A percentile compares a stretch with the other conserved stretches of the same genome.
Evolutionary conservation across 202 grass and related monocot genomes (phyloP).

Genomic region (Bolboschoenoplectus hybrid): DNA sequence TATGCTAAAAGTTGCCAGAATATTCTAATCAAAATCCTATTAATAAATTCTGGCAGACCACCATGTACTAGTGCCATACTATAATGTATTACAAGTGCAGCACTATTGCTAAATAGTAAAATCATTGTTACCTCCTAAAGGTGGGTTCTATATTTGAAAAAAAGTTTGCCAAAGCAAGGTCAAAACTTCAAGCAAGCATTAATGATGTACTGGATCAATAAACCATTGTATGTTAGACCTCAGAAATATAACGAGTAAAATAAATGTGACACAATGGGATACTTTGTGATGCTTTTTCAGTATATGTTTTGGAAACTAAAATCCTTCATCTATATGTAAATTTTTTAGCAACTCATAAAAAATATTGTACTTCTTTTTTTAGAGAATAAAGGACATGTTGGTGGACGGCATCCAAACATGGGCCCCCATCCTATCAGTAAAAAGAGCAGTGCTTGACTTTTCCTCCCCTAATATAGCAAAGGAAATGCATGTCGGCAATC

Average conservation of each 20-base stretch:
- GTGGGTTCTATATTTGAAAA: not conserved
- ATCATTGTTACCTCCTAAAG: not conserved
- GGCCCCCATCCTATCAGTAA: slow-evolving; percentile 78
- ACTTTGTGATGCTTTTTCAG: slow-evolving; percentile 10
- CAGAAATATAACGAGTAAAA: not conserved
- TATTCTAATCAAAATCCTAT: not conserved
- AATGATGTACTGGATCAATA: not conserved
- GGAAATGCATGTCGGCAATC: slow-evolving; percentile 97
- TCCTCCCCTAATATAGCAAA: slow-evolving; percentile 99
- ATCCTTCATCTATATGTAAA: slow-evolving; percentile 7
- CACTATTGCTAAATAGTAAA: not conserved
- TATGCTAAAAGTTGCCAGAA: not conserved
- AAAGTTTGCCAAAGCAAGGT: not conserved
- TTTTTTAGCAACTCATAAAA: slow-evolving; percentile 8
- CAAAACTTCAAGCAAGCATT: not conserved
- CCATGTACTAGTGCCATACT: not conserved
- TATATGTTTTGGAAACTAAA: not conserved
- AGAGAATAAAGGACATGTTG: slow-evolving; percentile 93
- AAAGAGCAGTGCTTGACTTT: slow-evolving; percentile 79
- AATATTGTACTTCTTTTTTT: slow-evolving; percentile 40
- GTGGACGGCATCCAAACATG: slow-evolving; percentile 75
- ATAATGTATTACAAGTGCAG: not conserved
- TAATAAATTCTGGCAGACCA: not conserved
- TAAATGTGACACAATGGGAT: not conserved
- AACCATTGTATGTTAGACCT: not conserved